Conservation (phyloP, 495 filamentous ascomycete species). For the Penicillium riverlandense region DNA sequence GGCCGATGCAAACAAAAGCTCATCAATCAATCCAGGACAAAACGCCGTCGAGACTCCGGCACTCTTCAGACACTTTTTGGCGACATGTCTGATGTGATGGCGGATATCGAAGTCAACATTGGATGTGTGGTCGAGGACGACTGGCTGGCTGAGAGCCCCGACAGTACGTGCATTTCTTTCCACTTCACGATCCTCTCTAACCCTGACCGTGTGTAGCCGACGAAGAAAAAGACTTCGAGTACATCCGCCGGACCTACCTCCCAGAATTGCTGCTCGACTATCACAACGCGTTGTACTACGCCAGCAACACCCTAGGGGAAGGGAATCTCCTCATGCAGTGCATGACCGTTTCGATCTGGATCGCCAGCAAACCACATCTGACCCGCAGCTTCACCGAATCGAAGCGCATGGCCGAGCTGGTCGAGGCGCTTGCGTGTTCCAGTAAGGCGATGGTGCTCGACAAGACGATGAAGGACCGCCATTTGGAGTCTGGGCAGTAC, state of each 20-base stretch:
- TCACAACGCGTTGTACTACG: slow-evolving; percentile 63
- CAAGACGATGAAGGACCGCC: slow-evolving; percentile 21
- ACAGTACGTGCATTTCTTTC: slow-evolving; percentile 26
- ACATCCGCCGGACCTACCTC: slow-evolving; percentile 66
- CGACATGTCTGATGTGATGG: slow-evolving; percentile 24
- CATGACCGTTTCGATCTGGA: slow-evolving; percentile 66
- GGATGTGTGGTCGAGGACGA: slow-evolving; percentile 30
- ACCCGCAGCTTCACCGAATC: slow-evolving; percentile 56
- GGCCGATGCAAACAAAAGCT: background rate
- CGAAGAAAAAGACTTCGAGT: slow-evolving; percentile 33
- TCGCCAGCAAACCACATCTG: slow-evolving; percentile 58
- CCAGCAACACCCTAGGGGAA: slow-evolving; percentile 54
- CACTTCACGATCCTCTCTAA: too few species aligned
- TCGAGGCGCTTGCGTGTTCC: slow-evolving; percentile 63
- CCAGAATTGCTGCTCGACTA: slow-evolving; percentile 81
- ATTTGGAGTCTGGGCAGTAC: slow-evolving; percentile 29
- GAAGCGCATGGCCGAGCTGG: slow-evolving; percentile 68
- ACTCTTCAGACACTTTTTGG: slow-evolving; percentile 25
- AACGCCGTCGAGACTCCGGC: slow-evolving; percentile 27
- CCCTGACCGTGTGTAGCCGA: slow-evolving; percentile 15
- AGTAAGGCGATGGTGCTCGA: slow-evolving; percentile 67
- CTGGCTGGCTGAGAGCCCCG: slow-evolving; percentile 26
- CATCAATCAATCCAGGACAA: slow-evolving; percentile 17
- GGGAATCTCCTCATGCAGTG: slow-evolving; percentile 58
- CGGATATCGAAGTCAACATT: slow-evolving; percentile 23